Evolutionary conservation across 1,284 basidiomycete species (phyloP).

Genomic region (Cystobasidiaceae sp.): DNA sequence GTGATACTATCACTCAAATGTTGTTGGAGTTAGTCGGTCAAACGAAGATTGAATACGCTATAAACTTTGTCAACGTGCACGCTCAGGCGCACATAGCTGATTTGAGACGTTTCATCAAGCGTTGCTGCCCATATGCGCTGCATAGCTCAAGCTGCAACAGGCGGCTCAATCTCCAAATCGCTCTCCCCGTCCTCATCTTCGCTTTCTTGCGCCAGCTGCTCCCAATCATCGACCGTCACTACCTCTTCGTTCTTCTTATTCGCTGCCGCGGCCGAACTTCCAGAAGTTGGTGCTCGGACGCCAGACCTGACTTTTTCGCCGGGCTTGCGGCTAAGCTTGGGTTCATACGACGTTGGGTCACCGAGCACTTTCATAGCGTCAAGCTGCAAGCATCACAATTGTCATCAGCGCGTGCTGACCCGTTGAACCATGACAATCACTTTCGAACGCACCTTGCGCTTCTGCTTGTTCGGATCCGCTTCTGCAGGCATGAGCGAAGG

Average conservation of each 20-base stretch:
- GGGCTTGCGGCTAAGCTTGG: constrained; percentile 15
- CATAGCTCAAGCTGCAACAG: too few species aligned
- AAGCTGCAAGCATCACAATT: background rate
- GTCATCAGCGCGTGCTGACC: background rate
- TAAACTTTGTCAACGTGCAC: too few species aligned
- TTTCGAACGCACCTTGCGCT: background rate
- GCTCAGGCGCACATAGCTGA: too few species aligned
- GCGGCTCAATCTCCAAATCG: constrained; percentile 28
- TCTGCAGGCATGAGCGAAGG: constrained; percentile 3
- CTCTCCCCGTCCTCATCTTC: too few species aligned
- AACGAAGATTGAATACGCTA: too few species aligned
- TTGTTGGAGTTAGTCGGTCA: too few species aligned
- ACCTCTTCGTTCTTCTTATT: background rate
- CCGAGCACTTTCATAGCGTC: too few species aligned
- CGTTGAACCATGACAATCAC: background rate
- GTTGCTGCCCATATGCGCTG: too few species aligned
- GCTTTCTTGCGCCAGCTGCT: background rate
- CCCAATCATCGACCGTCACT: constrained; percentile 8
- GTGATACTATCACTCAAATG: too few species aligned
- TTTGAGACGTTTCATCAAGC: too few species aligned
- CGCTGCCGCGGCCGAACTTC: too few species aligned
- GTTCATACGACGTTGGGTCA: too few species aligned
- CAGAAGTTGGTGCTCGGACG: background rate
- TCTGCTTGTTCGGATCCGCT: background rate
- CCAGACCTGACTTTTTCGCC: constrained; percentile 11